Evolutionary conservation across 1,284 basidiomycete genomes (phyloP).

Genomic region (Puccinia polysora): DNA sequence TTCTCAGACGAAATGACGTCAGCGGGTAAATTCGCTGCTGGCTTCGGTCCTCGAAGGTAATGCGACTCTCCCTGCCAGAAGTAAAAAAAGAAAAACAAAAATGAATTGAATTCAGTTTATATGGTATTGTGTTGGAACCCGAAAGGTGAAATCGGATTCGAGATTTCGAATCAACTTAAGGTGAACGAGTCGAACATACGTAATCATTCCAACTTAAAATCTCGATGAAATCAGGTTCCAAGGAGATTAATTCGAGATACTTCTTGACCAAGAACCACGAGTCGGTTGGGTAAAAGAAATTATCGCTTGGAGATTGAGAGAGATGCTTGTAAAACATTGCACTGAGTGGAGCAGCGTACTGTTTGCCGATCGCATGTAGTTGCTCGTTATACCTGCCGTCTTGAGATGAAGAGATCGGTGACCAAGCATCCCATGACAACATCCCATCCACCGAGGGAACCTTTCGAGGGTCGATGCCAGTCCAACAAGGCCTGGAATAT

Average conservation of each 20-base stretch:
- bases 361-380: constrained; percentile 10
- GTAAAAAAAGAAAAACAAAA: neutral
- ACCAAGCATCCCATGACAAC: constrained; percentile 38
- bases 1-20: constrained; percentile 15
- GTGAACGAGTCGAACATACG: neutral
- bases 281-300: constrained; percentile 18
- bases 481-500: constrained; percentile 30
- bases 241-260: constrained; percentile 1
- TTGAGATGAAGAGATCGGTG: constrained; percentile 3
- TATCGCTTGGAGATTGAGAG: neutral
- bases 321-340: constrained; percentile 39
- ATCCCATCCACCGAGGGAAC: constrained; percentile 21
- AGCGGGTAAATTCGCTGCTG: constrained; percentile 22
- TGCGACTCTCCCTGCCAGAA: constrained; percentile 38
- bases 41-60: constrained; percentile 32
- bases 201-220: constrained; percentile 39
- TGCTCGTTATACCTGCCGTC: neutral
- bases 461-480: constrained; percentile 3
- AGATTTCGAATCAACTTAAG: neutral
- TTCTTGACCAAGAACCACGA: constrained; percentile 15
- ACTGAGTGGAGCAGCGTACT: constrained; percentile 36
- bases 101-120: too few relatives aligned
- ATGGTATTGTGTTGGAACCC: too few relatives aligned
- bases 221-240: constrained; percentile 35
- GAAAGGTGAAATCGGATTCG: neutral